Base-by-base conservation (phyloP, 805 yeast genomes). In the Saccharomyces kudriavzevii region DNA sequence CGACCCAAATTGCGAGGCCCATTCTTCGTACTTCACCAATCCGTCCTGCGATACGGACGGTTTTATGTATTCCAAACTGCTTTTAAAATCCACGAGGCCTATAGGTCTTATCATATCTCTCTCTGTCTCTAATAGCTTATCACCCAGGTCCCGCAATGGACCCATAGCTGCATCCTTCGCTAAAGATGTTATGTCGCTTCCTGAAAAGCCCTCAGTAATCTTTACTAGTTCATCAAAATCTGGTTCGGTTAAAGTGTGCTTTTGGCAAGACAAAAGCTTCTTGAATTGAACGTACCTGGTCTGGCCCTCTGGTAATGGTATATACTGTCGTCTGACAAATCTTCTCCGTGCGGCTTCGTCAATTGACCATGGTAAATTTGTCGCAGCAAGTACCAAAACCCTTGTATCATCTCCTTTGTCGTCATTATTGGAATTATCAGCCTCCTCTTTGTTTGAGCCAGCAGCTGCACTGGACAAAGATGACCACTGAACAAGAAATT, bases 121-220 rank as follows among this genome's bases (percentile, higher is more conserved):
- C 1, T 88, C 76, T 0, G 82, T 79, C 45, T 76, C 72, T 58
- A 92, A 74, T 52, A 92, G 77, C 48, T 85, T 83, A 55, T 92
- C 97, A 1, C 98, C 97, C 25, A 92, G 72, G 45, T 89, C 85
- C 58, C 99, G 77, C 40, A 94, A 74, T 1, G 99, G 98, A 1
- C 97, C 97, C 97, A 92, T 91, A 1, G 99, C 97, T 2, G 97
- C 95, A 68, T 92, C 97, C 69, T 91, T 94, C 1, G 97, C 96
- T 56, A 92, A 70, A 0, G 96, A 91, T 0, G 97, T 90, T 46
- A 92, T 79, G 70, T 92, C 99, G 59, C 94, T 84, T 1, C 97
- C 97, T n/a, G 96, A 87, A 69, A 84, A 89, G 0, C 89, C 92
- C 5, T 83, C 82, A 0, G 98, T 90, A 60, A 87, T 67, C 10